A percentile compares a stretch with the other conserved stretches of the same genome.
Evolutionary conservation across 148 eudicot species (phyloP).

Genomic region (Salicornia ramosissima): DNA sequence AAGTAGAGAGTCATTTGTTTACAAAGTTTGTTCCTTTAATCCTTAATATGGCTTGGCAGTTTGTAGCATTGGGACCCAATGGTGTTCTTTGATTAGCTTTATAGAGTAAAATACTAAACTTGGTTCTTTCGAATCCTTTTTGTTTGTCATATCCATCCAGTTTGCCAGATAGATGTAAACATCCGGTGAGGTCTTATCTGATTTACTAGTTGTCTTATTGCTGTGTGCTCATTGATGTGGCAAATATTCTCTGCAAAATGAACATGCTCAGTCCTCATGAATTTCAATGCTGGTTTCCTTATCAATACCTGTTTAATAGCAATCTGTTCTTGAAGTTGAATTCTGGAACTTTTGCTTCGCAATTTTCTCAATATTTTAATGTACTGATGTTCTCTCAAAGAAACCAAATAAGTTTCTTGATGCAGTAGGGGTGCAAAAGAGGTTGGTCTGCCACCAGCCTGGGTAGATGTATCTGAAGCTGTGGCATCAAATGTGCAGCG

Average conservation of each 20-base stretch:
- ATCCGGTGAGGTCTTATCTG: not conserved
- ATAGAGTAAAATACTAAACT: not conserved
- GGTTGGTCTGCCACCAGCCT: slow-evolving; percentile 45
- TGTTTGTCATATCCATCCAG: not conserved
- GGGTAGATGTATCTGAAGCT: slow-evolving; percentile 50
- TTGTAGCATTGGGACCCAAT: not conserved
- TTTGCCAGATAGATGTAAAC: not conserved
- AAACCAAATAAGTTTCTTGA: slow-evolving; percentile 13
- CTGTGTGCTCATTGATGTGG: not conserved
- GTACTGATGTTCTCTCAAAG: slow-evolving; percentile 5
- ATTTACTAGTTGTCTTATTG: not conserved
- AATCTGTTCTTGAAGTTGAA: not conserved
- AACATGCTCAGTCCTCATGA: too few relatives aligned
- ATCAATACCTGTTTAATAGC: not conserved
- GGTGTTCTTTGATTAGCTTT: not conserved
- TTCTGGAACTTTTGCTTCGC: not conserved
- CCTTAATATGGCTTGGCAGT: not conserved
- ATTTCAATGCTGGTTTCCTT: not conserved
- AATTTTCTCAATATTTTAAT: not conserved
- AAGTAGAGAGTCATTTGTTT: not conserved
- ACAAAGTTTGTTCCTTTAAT: too few relatives aligned
- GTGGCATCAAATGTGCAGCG: slow-evolving; percentile 40
- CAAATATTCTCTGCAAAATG: too few relatives aligned
- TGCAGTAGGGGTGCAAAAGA: slow-evolving; percentile 31
- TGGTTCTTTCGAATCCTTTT: not conserved